phyloP scores from a whole-genome alignment of 352 stramenopile genomes.

The Pythium vanterpoolii region DNA sequence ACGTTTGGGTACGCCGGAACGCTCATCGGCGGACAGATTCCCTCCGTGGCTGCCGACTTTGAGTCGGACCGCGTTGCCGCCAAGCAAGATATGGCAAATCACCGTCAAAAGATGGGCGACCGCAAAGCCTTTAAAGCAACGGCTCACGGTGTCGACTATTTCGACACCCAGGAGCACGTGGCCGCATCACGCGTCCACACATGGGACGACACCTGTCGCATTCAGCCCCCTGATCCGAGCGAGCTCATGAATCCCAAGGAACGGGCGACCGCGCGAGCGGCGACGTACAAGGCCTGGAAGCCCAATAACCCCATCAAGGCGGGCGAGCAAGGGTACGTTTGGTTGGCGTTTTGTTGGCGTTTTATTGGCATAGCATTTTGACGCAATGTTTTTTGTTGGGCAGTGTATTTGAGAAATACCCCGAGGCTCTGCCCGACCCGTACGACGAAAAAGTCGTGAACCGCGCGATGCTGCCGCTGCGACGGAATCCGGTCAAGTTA shows the following conservation, averaged over 20 bases:
- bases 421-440: conserved; percentile 55
- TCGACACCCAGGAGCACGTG: conserved; percentile 73
- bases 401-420: conserved; percentile 68
- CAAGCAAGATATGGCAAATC: conserved; percentile 33
- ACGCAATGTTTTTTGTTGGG: not conserved
- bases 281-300: conserved; percentile 65
- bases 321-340: conserved; percentile 46
- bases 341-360: not conserved
- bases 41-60: conserved; percentile 56
- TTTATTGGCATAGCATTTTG: not conserved
- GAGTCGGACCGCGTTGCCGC: conserved; percentile 41
- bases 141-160: conserved; percentile 58
- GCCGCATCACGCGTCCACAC: conserved; percentile 51
- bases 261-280: conserved; percentile 41
- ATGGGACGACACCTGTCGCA: conserved; percentile 69
- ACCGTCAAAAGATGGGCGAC: conserved; percentile 57
- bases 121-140: conserved; percentile 76
- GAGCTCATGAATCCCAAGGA: conserved; percentile 79
- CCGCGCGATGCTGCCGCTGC: conserved; percentile 65
- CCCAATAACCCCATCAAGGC: conserved; percentile 65
- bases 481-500: conserved; percentile 65
- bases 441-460: conserved; percentile 76
- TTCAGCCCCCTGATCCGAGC: conserved; percentile 45
- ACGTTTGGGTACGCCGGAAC: conserved; percentile 75
- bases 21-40: conserved; percentile 50